Evolutionary conservation across 345 rosid genomes (phyloP), one percentile per base, ranked within the genome.

Genomic region (Nephelium lappaceum): DNA sequence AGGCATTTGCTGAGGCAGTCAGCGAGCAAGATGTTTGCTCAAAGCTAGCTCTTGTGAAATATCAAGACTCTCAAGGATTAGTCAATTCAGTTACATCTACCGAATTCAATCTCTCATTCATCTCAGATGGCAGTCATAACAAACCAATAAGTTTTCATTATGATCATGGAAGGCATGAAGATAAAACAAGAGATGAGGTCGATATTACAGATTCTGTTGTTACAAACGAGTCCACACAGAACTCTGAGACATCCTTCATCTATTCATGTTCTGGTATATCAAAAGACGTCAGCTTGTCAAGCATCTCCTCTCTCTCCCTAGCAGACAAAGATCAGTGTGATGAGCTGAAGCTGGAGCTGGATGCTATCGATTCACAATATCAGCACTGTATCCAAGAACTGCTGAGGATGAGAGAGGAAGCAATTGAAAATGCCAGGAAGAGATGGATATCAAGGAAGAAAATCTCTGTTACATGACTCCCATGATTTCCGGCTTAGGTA

Each of bases 371-470:
- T 72, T 42, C 87, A 11, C 91, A 88, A 67, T 92, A 84, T 82
- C 81, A 83, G 51, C 87, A 87, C 71, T 89, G 89, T 75, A 75
- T 89, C 63, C 89, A 85, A 66, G 93, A 92, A 81, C 90, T 93
- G 11, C 7, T 80, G 82, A 90, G 82, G 89, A 77, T 85, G 81
- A 89, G 90, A 77, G 97, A 92, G 74, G 97, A 86, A 76, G 96
- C 91, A 18, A 84, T 88, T 64, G 91, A 82, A 77, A 83, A 78
- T 71, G 92, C 91, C 73, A 87, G 86, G 71, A 86, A 81, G 77
- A 92, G 84, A 82, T 92, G 98, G 98, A 71, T 85, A 9, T 61
- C 80, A 24, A 86, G 83, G 85, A 90, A 87, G 83, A 88, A 85
- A 74, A 77, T 78, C 38, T 79, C 81, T 6, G 75, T 77, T 24